phyloP scores from a whole-genome alignment of 2,329 filamentous ascomycete species.

The Pseudofabraea citricarpa region DNA sequence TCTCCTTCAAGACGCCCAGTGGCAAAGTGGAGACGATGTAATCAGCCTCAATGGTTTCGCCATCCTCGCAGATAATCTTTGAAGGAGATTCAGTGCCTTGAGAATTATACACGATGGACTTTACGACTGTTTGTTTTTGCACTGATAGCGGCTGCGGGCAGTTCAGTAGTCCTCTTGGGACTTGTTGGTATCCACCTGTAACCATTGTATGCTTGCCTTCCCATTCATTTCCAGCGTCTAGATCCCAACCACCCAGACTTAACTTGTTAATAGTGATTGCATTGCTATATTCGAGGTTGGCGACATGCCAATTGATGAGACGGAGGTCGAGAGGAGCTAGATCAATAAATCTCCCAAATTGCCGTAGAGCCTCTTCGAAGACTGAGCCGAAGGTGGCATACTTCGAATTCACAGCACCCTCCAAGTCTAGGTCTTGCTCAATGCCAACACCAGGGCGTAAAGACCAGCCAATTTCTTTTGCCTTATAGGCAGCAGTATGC shows the following conservation, averaged over 20 bases:
- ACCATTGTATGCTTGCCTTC: conserved; percentile 93
- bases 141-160: conserved; percentile 75
- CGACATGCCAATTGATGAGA: conserved; percentile 95
- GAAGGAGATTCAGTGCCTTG: conserved; percentile 43
- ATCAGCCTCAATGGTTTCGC: conserved; percentile 75
- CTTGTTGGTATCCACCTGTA: conserved; percentile 86
- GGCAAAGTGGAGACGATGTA: conserved; percentile 87
- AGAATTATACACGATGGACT: conserved; percentile 61
- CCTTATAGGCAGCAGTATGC: conserved; percentile 71
- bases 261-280: conserved; percentile 82
- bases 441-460: conserved; percentile 59
- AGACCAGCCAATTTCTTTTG: conserved; percentile 76
- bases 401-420: conserved; percentile 53
- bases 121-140: conserved; percentile 67
- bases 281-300: conserved; percentile 97
- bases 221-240: conserved; percentile 96
- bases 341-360: conserved; percentile 80
- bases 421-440: conserved; percentile 67
- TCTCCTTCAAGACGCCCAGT: conserved; percentile 85
- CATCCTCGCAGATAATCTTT: conserved; percentile 71
- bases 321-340: conserved; percentile 82
- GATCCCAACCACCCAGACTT: conserved; percentile 89
- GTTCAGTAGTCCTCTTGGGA: conserved; percentile 80
- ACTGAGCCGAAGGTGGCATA: conserved; percentile 81
- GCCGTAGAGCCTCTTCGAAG: conserved; percentile 83